A percentile compares a stretch with the other conserved stretches of the same genome.
These are phyloP conservation scores for Flaveria robusta DNA, from an alignment of 129 eudicot genomes.

Conservation along the genomic window DNA sequence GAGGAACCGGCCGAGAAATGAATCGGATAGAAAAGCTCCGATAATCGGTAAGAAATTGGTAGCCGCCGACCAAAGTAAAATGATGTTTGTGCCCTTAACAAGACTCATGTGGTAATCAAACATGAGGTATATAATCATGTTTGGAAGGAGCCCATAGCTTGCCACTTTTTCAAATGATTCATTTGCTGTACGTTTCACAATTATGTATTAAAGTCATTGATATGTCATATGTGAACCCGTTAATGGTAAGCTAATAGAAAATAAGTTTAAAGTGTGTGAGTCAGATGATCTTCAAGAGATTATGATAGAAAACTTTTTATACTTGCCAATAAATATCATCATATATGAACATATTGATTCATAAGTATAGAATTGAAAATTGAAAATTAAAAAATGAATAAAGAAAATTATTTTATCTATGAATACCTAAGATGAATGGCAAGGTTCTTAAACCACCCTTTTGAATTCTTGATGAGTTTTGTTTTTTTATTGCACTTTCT, in stretches of 20 bases:
- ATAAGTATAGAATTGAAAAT: neutral
- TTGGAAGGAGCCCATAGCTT: constrained; percentile 74
- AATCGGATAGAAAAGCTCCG: constrained; percentile 82
- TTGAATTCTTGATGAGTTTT: constrained; percentile 20
- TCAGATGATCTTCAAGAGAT: no score
- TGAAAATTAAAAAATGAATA: neutral
- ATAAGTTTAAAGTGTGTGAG: no score
- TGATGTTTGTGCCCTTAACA: constrained; percentile 49
- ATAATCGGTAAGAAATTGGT: constrained; percentile 63
- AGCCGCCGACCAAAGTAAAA: constrained; percentile 69
- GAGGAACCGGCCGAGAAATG: constrained; percentile 67
- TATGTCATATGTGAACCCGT: no score
- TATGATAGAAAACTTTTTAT: no score
- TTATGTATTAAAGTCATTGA: neutral
- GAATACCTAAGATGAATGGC: constrained; percentile 85
- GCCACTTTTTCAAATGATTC: constrained; percentile 92
- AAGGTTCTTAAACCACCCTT: constrained; percentile 78
- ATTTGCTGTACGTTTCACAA: no score
- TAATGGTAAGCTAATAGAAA: no score
- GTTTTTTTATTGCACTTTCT: constrained; percentile 22
- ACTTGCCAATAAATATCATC: neutral
- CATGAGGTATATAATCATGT: constrained; percentile 75
- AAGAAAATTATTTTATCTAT: neutral
- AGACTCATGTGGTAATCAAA: constrained; percentile 57
- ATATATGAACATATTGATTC: neutral